These are phyloP conservation scores for Dendrobium catenatum DNA, from an alignment of 106 monocot genomes.

Conservation along the genomic window DNA sequence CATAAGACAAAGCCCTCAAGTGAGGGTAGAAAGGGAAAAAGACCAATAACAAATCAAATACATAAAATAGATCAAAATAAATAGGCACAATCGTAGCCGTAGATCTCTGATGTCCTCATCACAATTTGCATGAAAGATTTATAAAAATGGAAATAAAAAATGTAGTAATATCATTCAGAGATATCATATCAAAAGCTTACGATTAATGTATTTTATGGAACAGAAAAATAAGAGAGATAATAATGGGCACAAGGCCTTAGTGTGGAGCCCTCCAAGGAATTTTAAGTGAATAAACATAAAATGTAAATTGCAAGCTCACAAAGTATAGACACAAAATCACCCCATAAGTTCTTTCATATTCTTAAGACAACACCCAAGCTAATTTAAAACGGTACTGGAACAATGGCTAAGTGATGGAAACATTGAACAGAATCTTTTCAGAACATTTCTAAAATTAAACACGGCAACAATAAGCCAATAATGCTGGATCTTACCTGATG, in stretches of 20 bases:
- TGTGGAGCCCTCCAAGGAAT: too few relatives aligned
- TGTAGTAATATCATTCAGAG: not conserved
- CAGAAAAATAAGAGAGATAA: not conserved
- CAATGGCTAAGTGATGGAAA: not conserved
- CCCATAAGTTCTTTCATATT: not conserved
- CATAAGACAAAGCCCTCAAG: too few relatives aligned
- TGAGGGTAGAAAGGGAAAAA: too few relatives aligned
- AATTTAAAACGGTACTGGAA: not conserved
- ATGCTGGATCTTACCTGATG: conserved; percentile 48
- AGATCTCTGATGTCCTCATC: too few relatives aligned
- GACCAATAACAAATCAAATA: too few relatives aligned
- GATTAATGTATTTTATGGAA: not conserved
- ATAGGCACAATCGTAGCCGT: too few relatives aligned
- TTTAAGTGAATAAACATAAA: not conserved
- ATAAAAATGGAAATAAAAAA: not conserved
- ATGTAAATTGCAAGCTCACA: not conserved
- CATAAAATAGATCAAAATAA: too few relatives aligned
- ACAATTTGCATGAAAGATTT: not conserved
- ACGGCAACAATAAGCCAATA: not conserved
- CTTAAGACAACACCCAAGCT: not conserved
- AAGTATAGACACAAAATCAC: not conserved
- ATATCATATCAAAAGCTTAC: not conserved
- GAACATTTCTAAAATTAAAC: not conserved
- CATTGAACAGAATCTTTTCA: not conserved
- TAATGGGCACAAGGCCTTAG: not conserved